These are phyloP conservation scores for Peronospora tabacina DNA, from an alignment of 352 stramenopile genomes.

Conservation along the genomic window DNA sequence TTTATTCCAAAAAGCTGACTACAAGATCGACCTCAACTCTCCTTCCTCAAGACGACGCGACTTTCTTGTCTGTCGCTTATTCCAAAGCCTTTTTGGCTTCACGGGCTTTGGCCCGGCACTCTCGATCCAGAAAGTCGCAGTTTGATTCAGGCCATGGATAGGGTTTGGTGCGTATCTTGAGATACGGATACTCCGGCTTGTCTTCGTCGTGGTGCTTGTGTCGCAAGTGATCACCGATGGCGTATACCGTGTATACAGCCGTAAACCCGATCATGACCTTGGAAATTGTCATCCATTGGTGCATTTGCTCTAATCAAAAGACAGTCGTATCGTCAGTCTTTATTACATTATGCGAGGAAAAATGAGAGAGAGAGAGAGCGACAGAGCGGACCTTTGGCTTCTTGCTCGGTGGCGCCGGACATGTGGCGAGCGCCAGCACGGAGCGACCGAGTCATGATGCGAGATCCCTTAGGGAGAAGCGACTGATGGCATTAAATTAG, in stretches of 20 bases:
- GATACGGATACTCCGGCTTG: constrained; percentile 61
- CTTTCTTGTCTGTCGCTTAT: constrained; percentile 19
- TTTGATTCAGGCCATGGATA: constrained; percentile 75
- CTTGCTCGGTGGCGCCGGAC: constrained; percentile 70
- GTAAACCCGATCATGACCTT: constrained; percentile 73
- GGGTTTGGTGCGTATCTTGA: constrained; percentile 84
- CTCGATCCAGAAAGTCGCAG: constrained; percentile 72
- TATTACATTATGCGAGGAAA: neutral
- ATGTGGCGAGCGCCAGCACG: constrained; percentile 60
- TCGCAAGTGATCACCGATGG: constrained; percentile 46
- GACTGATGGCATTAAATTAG: constrained; percentile 25
- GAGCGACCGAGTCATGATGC: constrained; percentile 42
- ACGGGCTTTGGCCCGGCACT: constrained; percentile 61
- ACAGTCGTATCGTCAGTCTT: neutral
- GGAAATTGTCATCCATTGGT: constrained; percentile 78
- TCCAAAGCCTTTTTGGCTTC: constrained; percentile 65
- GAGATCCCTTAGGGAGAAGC: constrained; percentile 57
- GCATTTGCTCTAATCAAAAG: constrained; percentile 58
- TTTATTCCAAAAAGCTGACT: constrained; percentile 1
- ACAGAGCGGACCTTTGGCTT: constrained; percentile 59
- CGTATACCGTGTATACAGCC: constrained; percentile 51
- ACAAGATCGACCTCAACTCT: constrained; percentile 3
- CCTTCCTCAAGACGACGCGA: neutral
- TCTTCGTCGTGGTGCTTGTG: constrained; percentile 62
- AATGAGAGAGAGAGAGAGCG: neutral